A percentile compares a stretch with the other conserved stretches of the same genome.
Evolutionary conservation across 495 filamentous ascomycete species (phyloP).

Genomic region (Durotheca rogersii): DNA sequence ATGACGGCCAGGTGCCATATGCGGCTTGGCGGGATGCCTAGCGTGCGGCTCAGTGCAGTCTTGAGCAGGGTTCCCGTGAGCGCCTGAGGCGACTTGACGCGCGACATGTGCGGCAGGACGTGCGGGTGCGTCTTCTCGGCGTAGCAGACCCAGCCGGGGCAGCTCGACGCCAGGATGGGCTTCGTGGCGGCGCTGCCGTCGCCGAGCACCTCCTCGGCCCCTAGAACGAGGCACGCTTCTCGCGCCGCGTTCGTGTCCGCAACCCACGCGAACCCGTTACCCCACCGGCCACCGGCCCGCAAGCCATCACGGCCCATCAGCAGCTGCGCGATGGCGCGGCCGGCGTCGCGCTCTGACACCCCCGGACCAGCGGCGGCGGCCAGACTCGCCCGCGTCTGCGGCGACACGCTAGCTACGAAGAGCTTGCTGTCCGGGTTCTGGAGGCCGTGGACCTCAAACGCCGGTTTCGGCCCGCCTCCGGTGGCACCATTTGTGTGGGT

Average conservation of each 20-base stretch:
- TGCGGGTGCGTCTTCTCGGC: conserved; percentile 96
- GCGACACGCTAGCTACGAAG: conserved; percentile 88
- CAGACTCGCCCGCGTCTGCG: conserved; percentile 82
- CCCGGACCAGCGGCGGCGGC: conserved; percentile 78
- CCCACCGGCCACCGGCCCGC: conserved; percentile 63
- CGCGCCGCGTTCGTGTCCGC: conserved; percentile 81
- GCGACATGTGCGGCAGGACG: conserved; percentile 86
- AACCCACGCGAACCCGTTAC: conserved; percentile 80
- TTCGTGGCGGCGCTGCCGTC: conserved; percentile 41
- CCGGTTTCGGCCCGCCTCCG: too few relatives aligned
- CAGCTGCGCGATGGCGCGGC: conserved; percentile 79
- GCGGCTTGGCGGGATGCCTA: conserved; percentile 69
- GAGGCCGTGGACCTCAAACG: conserved; percentile 37
- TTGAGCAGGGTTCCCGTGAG: conserved; percentile 87
- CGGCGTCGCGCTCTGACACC: conserved; percentile 70
- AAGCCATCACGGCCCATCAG: conserved; percentile 70
- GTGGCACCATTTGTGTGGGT: conserved; percentile 12
- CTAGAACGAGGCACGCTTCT: conserved; percentile 73
- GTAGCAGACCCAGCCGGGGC: conserved; percentile 98
- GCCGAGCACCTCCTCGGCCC: conserved; percentile 71
- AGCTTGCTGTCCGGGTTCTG: conserved; percentile 58
- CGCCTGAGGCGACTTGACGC: conserved; percentile 91
- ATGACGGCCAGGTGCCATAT: conserved; percentile 95
- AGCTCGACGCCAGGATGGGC: conserved; percentile 86
- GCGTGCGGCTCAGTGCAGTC: conserved; percentile 67